Conservation (phyloP, 2,329 filamentous ascomycete genomes). For the Pestalotiopsis sp. region DNA sequence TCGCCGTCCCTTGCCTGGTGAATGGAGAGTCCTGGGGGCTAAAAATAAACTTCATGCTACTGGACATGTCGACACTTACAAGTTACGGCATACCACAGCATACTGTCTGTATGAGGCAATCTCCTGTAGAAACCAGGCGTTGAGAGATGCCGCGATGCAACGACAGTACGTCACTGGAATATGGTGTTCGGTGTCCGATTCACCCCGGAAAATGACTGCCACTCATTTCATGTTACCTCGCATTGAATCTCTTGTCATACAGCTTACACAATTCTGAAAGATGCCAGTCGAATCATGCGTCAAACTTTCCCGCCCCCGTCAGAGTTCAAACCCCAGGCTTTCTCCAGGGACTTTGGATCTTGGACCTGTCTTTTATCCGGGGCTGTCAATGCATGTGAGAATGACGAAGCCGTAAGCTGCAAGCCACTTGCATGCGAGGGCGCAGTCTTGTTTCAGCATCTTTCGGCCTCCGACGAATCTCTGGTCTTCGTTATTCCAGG, state of each 20-base stretch:
- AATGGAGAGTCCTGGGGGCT: neutral
- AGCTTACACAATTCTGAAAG: neutral
- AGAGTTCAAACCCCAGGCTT: neutral
- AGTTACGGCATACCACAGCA: neutral
- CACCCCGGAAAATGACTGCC: neutral
- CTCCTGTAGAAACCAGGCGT: neutral
- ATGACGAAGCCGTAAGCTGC: neutral
- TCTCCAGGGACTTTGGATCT: neutral
- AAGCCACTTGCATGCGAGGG: neutral
- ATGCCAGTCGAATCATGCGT: neutral
- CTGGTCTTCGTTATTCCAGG: neutral
- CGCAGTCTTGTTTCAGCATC: neutral
- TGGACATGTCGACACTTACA: neutral
- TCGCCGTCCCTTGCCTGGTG: neutral
- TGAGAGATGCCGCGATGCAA: neutral
- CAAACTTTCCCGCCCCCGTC: neutral
- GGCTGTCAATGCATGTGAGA: neutral
- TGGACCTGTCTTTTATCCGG: neutral
- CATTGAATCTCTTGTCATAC: too few relatives aligned
- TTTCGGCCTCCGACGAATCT: neutral
- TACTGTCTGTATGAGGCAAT: neutral
- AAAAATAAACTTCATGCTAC: neutral
- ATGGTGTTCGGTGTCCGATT: neutral
- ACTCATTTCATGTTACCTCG: neutral
- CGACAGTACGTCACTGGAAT: neutral